Percentiles rank a stretch among this genome's conserved stretches.
Conservation (phyloP, 2,329 filamentous ascomycete genomes). For the Ophiostoma piceae region DNA sequence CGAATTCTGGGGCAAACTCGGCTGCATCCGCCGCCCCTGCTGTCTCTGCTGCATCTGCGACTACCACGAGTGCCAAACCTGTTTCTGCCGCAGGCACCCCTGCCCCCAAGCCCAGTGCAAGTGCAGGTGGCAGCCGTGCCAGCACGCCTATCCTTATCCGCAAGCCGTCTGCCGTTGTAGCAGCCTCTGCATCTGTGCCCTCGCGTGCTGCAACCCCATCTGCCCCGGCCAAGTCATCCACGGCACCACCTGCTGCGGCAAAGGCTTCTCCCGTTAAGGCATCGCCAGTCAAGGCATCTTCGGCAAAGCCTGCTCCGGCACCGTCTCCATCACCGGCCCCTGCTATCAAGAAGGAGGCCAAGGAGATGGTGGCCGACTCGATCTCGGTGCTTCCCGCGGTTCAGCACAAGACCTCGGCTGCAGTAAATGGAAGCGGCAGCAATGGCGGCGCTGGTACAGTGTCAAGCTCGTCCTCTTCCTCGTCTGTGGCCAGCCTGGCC, state of each 20-base stretch:
- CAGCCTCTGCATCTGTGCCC: neutral
- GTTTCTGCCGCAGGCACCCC: neutral
- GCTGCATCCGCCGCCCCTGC: neutral
- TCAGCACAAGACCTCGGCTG: conserved; percentile 19
- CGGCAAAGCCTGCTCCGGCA: conserved; percentile 6
- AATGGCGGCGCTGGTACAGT: neutral
- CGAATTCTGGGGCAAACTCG: neutral
- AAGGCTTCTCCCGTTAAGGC: conserved; percentile 12
- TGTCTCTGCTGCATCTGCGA: neutral
- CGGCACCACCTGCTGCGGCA: neutral
- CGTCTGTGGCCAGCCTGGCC: neutral
- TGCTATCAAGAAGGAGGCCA: conserved; percentile 14
- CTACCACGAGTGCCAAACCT: neutral
- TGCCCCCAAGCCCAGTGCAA: neutral
- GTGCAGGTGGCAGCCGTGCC: neutral
- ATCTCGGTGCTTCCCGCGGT: conserved; percentile 29
- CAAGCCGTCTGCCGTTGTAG: conserved; percentile 28
- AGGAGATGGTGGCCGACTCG: conserved; percentile 27
- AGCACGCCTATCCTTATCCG: conserved; percentile 23
- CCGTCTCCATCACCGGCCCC: neutral
- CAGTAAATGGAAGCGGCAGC: neutral
- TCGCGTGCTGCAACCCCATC: neutral
- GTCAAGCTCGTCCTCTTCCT: neutral
- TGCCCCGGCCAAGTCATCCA: neutral
- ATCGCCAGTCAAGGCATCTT: conserved; percentile 8